phyloP scores from a whole-genome alignment of 306 rosid genomes.

The Vigna trinervia region DNA sequence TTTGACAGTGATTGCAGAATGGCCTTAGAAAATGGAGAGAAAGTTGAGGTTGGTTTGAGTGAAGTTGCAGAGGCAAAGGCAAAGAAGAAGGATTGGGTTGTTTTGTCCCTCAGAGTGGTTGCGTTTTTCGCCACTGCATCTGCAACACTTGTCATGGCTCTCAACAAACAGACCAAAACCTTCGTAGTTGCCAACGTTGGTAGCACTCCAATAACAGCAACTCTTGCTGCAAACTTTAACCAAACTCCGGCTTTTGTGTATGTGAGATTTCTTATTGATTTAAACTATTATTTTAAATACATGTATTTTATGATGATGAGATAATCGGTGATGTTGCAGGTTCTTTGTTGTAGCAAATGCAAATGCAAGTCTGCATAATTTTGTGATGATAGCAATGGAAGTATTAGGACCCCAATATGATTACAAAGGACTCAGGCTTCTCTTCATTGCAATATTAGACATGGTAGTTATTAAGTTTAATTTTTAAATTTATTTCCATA shows the following conservation, averaged over 20 bases:
- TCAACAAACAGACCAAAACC: conserved; percentile 72
- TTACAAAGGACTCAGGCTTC: conserved; percentile 68
- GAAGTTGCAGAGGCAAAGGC: conserved; percentile 10
- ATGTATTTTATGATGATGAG: neutral
- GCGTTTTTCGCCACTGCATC: conserved; percentile 73
- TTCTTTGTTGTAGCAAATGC: conserved; percentile 88
- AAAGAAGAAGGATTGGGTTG: conserved; percentile 47
- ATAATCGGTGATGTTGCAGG: conserved; percentile 46
- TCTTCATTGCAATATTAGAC: conserved; percentile 76
- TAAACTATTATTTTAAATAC: no score
- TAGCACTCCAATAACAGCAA: conserved; percentile 54
- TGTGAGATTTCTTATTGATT: neutral
- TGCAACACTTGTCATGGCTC: conserved; percentile 83
- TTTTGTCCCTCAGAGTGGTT: conserved; percentile 61
- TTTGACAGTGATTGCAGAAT: conserved; percentile 40
- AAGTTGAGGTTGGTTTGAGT: conserved; percentile 44
- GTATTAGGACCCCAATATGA: conserved; percentile 59
- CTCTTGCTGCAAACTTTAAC: conserved; percentile 67
- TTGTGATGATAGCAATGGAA: conserved; percentile 66
- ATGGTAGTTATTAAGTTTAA: conserved; percentile 52
- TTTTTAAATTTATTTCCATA: no score
- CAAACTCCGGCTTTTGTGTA: conserved; percentile 93
- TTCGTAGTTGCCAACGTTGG: conserved; percentile 77
- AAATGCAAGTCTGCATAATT: conserved; percentile 74
- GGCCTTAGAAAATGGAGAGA: conserved; percentile 58